phyloP scores from a whole-genome alignment of 768 basidiomycete species.

The Leccinum imitatum region DNA sequence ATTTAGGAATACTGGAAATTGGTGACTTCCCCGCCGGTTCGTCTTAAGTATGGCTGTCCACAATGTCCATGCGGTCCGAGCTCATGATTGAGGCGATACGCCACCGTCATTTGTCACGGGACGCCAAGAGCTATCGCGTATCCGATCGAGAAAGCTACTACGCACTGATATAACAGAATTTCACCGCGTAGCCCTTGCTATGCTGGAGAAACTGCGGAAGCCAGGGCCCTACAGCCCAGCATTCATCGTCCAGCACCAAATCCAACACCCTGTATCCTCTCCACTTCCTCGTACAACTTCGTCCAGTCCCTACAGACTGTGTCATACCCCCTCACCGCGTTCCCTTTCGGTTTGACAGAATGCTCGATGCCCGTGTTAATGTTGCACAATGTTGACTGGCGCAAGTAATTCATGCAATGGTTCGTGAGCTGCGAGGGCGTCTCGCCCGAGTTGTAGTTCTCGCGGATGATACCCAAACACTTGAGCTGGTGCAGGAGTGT shows the following conservation, averaged over 20 bases:
- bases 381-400: conserved; percentile 14
- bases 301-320: conserved; percentile 15
- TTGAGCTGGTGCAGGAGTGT: conserved; percentile 15
- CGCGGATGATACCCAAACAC: conserved; percentile 13
- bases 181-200: background rate
- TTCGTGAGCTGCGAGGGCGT: conserved; percentile 10
- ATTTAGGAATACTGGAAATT: background rate
- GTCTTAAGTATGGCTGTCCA: background rate
- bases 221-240: too few species aligned
- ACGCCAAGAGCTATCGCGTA: background rate
- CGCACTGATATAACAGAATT: background rate
- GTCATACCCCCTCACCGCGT: conserved; percentile 12
- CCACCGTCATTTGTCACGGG: too few species aligned
- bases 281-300: conserved; percentile 12
- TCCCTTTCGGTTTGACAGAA: conserved; percentile 10
- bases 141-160: too few species aligned
- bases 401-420: conserved; percentile 12
- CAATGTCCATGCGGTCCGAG: background rate
- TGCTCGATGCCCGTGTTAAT: conserved; percentile 15
- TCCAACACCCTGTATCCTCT: conserved; percentile 6
- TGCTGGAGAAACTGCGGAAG: background rate
- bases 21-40: background rate
- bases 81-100: background rate
- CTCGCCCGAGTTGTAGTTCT: conserved; percentile 3
- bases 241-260: background rate